A percentile compares a stretch with the other conserved stretches of the same genome.
These are phyloP conservation scores for Juncus inflexus DNA, from an alignment of 176 grass and related monocot species.

Conservation along the genomic window DNA sequence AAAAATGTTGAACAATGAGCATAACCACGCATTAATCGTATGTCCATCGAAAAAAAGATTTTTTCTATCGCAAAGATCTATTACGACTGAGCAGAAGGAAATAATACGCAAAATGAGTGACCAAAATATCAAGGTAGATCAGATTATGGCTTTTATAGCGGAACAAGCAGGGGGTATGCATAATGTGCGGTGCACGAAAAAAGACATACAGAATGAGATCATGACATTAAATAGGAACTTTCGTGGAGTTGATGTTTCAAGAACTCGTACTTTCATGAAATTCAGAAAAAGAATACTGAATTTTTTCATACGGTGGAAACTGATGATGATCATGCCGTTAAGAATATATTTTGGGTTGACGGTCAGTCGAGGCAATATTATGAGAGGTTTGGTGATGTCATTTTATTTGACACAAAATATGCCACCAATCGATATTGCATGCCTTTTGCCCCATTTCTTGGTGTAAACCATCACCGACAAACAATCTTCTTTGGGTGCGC, in stretches of 20 bases:
- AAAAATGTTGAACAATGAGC: neutral
- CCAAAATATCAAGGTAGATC: neutral
- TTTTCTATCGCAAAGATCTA: neutral
- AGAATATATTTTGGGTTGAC: constrained; percentile 11
- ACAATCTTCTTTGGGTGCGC: too few relatives aligned
- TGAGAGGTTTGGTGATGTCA: neutral
- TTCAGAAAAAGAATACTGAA: neutral
- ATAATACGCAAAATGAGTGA: constrained; percentile 5
- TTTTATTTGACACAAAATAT: neutral
- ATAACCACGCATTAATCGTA: neutral
- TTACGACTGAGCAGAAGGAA: neutral
- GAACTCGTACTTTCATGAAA: constrained; percentile 6
- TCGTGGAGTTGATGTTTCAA: neutral
- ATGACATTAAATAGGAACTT: constrained; percentile 1
- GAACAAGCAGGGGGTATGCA: neutral
- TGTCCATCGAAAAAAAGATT: neutral
- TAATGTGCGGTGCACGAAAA: neutral
- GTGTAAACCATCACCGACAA: too few relatives aligned
- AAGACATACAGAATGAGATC: constrained; percentile 8
- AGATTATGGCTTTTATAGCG: constrained; percentile 2
- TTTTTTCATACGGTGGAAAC: neutral
- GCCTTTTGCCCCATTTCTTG: constrained; percentile 5
- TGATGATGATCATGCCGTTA: neutral
- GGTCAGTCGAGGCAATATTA: neutral
- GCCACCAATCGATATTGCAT: constrained; percentile 2